Evolutionary conservation across 768 basidiomycete genomes (phyloP).

Genomic region (Hygrocybe coccinea): DNA sequence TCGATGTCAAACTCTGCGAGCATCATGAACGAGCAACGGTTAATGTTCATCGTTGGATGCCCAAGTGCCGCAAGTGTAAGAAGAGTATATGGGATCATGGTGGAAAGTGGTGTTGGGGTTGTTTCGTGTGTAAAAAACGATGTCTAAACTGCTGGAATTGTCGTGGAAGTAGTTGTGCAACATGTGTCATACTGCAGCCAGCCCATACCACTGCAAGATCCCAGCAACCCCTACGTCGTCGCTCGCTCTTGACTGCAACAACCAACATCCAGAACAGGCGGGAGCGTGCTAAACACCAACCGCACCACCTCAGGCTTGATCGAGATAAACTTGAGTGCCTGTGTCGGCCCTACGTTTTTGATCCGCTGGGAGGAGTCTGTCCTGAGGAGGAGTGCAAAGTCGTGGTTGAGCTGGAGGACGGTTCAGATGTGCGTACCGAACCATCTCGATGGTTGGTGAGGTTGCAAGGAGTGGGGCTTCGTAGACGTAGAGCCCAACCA

Average conservation of each 20-base stretch:
- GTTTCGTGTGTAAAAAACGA: constrained; percentile 68
- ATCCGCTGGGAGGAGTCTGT: constrained; percentile 89
- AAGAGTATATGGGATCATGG: constrained; percentile 81
- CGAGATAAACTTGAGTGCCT: constrained; percentile 72
- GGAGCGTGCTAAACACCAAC: constrained; percentile 58
- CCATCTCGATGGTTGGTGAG: constrained; percentile 56
- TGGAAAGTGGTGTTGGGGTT: constrained; percentile 90
- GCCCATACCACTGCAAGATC: constrained; percentile 46
- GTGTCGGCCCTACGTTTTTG: constrained; percentile 71
- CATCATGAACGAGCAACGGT: constrained; percentile 87
- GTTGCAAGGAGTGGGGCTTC: constrained; percentile 80
- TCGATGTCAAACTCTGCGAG: constrained; percentile 99
- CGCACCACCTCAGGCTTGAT: constrained; percentile 71
- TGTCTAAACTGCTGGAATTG: constrained; percentile 38
- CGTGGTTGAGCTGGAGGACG: constrained; percentile 56
- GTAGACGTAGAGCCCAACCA: constrained; percentile 47
- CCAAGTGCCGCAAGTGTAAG: constrained; percentile 86
- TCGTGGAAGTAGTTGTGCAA: constrained; percentile 62
- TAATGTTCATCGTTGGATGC: constrained; percentile 50
- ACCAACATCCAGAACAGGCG: constrained; percentile 49
- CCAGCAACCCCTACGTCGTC: constrained; percentile 42
- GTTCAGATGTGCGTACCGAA: constrained; percentile 56
- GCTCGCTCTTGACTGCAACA: constrained; percentile 32
- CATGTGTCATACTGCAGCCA: constrained; percentile 37
- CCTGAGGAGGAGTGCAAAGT: constrained; percentile 83